These are phyloP conservation scores for Leucosporidium yakuticum DNA, from an alignment of 768 basidiomycete genomes.

Conservation along the genomic window DNA sequence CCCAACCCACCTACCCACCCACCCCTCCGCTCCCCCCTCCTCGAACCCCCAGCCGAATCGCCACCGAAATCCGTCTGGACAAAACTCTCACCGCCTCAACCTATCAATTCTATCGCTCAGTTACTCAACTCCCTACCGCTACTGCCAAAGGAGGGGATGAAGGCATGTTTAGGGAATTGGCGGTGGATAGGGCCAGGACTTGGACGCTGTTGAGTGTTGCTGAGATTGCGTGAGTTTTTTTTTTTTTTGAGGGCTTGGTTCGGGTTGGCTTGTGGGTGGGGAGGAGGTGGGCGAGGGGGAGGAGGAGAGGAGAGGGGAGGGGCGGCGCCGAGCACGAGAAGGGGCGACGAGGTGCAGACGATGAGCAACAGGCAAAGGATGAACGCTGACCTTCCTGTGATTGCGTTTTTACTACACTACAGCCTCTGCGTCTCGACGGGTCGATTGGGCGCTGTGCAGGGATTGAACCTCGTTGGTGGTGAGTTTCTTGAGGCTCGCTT, in stretches of 20 bases:
- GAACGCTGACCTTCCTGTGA: neutral
- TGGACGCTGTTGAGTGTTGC: slow-evolving; percentile 25
- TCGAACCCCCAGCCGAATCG: slow-evolving; percentile 21
- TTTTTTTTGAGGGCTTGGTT: too few species aligned
- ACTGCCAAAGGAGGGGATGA: too few species aligned
- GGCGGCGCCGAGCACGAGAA: too few species aligned
- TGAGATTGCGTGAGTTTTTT: slow-evolving; percentile 21
- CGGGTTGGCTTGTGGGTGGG: too few species aligned
- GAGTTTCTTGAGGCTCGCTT: too few species aligned
- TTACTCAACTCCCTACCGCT: neutral
- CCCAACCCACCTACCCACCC: too few species aligned
- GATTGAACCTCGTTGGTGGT: slow-evolving; percentile 2
- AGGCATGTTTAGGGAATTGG: slow-evolving; percentile 20
- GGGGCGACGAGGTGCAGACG: too few species aligned
- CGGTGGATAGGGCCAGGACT: slow-evolving; percentile 8
- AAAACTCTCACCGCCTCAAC: slow-evolving; percentile 17
- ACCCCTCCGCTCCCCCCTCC: neutral
- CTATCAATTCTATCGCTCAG: slow-evolving; percentile 8
- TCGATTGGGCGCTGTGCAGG: slow-evolving; percentile 10
- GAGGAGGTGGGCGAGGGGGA: too few species aligned
- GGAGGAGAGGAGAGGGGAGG: too few species aligned
- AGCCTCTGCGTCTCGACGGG: slow-evolving; percentile 31
- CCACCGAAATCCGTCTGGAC: slow-evolving; percentile 19
- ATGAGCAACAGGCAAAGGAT: neutral
- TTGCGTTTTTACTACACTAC: neutral